Evolutionary conservation across 2,329 filamentous ascomycete species (phyloP), one percentile per base, ranked within the genome.

Genomic region (Venturia asperata): DNA sequence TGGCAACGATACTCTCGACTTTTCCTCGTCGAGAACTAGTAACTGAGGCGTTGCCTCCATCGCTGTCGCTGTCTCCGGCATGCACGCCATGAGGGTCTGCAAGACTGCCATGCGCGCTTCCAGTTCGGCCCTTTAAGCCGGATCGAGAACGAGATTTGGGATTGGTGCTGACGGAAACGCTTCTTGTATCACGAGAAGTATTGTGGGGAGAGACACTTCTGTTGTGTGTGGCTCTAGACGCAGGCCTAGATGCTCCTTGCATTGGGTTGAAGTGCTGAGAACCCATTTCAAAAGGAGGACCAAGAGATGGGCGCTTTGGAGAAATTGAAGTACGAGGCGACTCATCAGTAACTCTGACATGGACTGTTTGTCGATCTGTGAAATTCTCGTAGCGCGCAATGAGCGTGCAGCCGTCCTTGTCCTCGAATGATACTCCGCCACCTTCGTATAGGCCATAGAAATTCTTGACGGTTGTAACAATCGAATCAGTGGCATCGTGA

Each of bases 371-470:
- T 77, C 92, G 89, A 77, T 96, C 87, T 71, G 84, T 84, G 74
- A 99, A 92, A 80, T 99, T 99, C 78, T 97, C 93, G 76, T 96
- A 97, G 67, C 91, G 87, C 68, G 93, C 92, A 77, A 99, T 97
- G 73, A 99, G 85, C 67, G 90, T 96, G 72, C 90, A 93, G 72
- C 91, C 91, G 71, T 89, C 82, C 69, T 90, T 86, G 76, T 97
- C 93, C 78, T 97, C 93, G 73, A 99, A 97, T 78, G 91, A 96
- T 73, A 99, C 89, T 69, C 94, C 92, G 74, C 88, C 71, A 61
- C 78, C 87, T 69, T 93, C 90, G 76, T 97, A 97, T 70, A 99
- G 84, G 67, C 94, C 94, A 75, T 96, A 97, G 80, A 97, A 97
- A 81, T 97, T 97, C 83, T 96, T 97, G 73, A 97, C 93, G 1